Base-by-base conservation (phyloP, 1,139 yeast genomes). In the Debaryomyces robertsiae region DNA sequence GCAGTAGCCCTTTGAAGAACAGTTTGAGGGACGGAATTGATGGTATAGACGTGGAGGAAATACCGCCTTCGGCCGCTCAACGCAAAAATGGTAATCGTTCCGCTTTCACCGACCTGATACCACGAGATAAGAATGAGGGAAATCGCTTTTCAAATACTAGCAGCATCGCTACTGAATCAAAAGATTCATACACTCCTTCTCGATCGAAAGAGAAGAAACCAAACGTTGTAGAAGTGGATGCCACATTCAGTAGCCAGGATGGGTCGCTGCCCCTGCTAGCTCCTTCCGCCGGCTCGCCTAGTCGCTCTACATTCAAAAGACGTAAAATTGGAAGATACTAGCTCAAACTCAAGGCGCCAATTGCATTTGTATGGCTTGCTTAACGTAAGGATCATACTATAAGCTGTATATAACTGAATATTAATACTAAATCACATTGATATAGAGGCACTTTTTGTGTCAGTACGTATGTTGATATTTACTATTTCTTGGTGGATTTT, bases 311-410 rank as follows among this genome's bases (percentile, higher is more conserved):
- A 10, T 25, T 33, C 6, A 33, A 33, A 33, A 16, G 36, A 25
- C 36, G 36, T 25, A 33, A 33, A 33, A 27, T 33, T 11, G 36
- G 25, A 6, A 33, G 18, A 10, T 11, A 33, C 19, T 16, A 33
- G 17, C 22, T 10, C 18, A 19, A 6, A 19, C n/a, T n/a, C n/a
- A n/a, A n/a, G n/a, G n/a, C 7, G 22, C 7, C 22, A 19, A 6
- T 19, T 19, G 36, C 36, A 33, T 33, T 33, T 16, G 11, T 24
- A 19, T 19, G 22, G 22, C 22, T 19, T 19, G 22, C 5, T 19
- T 19, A 6, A 19, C 22, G 5, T 6, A 7, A 19, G 7, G 7
- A 7, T 7, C 22, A 9, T 32, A 22, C 23, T 22, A 14, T 13
- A 5, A 16, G 18, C 23, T 30, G 5, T 30, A 30, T 30, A 30